phyloP scores from a whole-genome alignment of 176 grass and related monocot genomes.

The Saccharum officinarum region DNA sequence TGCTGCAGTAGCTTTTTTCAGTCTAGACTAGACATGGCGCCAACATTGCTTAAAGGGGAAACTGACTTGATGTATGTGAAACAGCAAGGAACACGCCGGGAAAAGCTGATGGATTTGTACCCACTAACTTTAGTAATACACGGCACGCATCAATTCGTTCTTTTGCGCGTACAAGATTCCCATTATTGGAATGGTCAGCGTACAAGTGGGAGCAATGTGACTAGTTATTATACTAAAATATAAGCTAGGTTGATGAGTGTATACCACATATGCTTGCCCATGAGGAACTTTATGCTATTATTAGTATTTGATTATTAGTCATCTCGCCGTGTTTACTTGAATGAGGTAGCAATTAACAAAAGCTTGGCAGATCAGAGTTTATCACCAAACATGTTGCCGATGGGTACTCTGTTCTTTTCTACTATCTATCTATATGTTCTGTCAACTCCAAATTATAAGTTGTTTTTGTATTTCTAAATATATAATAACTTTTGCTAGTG shows the following conservation, averaged over 20 bases:
- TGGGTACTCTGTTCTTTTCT: not conserved
- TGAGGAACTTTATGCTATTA: not conserved
- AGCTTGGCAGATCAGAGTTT: not conserved
- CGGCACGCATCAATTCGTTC: not conserved
- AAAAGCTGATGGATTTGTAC: slow-evolving; percentile 31
- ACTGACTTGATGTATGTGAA: slow-evolving; percentile 22
- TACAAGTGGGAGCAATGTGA: not conserved
- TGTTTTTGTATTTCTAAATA: too few species aligned
- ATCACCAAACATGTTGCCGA: not conserved
- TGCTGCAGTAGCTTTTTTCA: not conserved
- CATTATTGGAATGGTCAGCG: slow-evolving; percentile 10
- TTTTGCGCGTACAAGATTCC: slow-evolving; percentile 17
- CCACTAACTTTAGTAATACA: slow-evolving; percentile 27
- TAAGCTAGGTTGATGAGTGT: not conserved
- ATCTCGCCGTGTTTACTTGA: not conserved
- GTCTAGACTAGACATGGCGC: not conserved
- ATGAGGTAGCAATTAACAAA: not conserved
- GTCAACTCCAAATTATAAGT: not conserved
- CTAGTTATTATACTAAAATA: not conserved
- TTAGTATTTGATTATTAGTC: not conserved
- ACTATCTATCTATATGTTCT: not conserved
- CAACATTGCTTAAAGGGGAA: not conserved
- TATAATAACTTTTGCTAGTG: too few species aligned
- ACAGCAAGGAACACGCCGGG: not conserved
- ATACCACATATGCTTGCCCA: not conserved